Conservation (phyloP, 2,329 filamentous ascomycete species). For the Neurospora sp. region DNA sequence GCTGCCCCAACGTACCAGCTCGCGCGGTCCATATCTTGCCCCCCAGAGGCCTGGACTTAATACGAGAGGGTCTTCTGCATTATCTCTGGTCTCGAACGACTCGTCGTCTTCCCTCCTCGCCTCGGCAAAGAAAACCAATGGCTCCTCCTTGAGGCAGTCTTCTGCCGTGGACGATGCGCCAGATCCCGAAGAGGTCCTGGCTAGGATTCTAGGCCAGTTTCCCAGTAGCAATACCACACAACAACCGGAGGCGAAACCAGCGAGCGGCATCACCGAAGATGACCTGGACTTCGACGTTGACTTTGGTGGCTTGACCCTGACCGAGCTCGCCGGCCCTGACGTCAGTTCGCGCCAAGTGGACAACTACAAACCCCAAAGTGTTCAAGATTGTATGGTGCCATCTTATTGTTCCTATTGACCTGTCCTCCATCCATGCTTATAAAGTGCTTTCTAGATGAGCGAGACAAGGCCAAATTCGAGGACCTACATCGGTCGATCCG, state of each 20-base stretch:
- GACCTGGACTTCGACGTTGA: slow-evolving; percentile 60
- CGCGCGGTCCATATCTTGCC: slow-evolving; percentile 58
- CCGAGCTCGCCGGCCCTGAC: slow-evolving; percentile 50
- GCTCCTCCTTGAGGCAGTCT: slow-evolving; percentile 56
- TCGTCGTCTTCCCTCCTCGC: slow-evolving; percentile 67
- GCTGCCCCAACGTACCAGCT: slow-evolving; percentile 55
- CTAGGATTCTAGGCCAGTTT: slow-evolving; percentile 29
- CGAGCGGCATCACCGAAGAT: slow-evolving; percentile 29
- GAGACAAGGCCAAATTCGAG: slow-evolving; percentile 76
- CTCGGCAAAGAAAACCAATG: slow-evolving; percentile 56
- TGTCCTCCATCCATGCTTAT: slow-evolving; percentile 9
- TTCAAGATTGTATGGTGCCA: slow-evolving; percentile 56
- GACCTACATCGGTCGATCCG: slow-evolving; percentile 82
- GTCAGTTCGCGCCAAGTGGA: slow-evolving; percentile 16
- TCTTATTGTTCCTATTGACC: slow-evolving; percentile 10
- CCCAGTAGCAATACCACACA: slow-evolving; percentile 11
- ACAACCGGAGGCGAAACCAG: not conserved
- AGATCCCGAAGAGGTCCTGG: slow-evolving; percentile 64
- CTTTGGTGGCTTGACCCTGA: slow-evolving; percentile 68
- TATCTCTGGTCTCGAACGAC: slow-evolving; percentile 68
- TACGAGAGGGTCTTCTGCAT: slow-evolving; percentile 61
- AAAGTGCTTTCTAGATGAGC: slow-evolving; percentile 48
- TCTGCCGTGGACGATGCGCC: slow-evolving; percentile 41
- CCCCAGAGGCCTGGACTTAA: slow-evolving; percentile 58
- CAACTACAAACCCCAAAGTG: slow-evolving; percentile 47